Base-by-base conservation (phyloP, 257 asterid genomes). In the Jacaranda mimosifolia region DNA sequence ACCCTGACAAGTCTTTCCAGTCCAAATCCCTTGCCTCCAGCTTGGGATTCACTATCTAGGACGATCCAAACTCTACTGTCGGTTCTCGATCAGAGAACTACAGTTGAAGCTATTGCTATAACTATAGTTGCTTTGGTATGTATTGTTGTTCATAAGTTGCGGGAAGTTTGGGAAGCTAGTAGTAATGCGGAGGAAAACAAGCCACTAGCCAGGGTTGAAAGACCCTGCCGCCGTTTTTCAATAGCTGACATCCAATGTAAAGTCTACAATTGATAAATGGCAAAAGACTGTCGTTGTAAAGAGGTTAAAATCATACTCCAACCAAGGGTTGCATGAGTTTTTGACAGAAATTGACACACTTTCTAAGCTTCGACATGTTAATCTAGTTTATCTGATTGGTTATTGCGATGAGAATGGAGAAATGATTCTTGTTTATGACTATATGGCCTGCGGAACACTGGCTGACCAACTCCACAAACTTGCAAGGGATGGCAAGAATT, bases 381-480 rank as follows among this genome's bases (percentile, higher is more conserved):
- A 90, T 72, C 82, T 90, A 9, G 86, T 90, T 67, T 83, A 90
- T 69, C 83, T 88, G 45, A 82, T 87, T 38, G 92, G 93, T 62
- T 90, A 86, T 59, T 90, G 90, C 86, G 80, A 77, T 26, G 89
- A 88, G 39, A 79, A 73, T n/a, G 52, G 74, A 19, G 90, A 88
- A 77, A 88, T 76, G 91, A 71, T 86, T 39, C 56, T 86, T 90
- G 17, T n/a, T n/a, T 89, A 87, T 64, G 92, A 86, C 60, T 81
- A 84, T 39, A 86, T 90, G 91, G 69, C 83, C 8, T 36, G 77
- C 12, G 91, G 96, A 65, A 81, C 92, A 59, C 70, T 90, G 43
- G 83, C 82, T n/a, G 91, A 90, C 73, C 91, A 88, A 67, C 89
- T 86, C 35, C 81, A 78, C 80, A 83, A 82, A 84, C 80, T 77